Evolutionary conservation across 306 rosid genomes (phyloP), one percentile per base, ranked within the genome.

Genomic region (Lupinus albus): DNA sequence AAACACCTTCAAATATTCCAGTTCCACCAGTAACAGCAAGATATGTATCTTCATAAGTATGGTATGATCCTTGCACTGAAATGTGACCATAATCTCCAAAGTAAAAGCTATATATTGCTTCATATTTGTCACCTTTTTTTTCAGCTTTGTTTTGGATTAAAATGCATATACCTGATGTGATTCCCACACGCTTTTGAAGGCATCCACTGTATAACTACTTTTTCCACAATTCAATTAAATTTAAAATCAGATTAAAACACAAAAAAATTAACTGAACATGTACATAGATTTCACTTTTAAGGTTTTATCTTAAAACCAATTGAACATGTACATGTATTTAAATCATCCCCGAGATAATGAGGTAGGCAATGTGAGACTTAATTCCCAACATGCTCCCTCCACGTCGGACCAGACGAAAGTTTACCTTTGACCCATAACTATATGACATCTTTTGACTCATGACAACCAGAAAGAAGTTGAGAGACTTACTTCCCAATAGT

Each of bases 21-120:
- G 88, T 64, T 7, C 91, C 91, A 38, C 91, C 91, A 2, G 88
- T 86, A 51, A 86, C 82, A 13, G 88, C 85, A 12, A 86, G 76
- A 6, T 66, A 77, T 8, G 84, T 74, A 70, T 84, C 84, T 64
- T 86, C 80, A 16, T 84, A 86, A 18, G 91, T 86, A 42, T 79
- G 47, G 33, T 86, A 86, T 3, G 76, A 46, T 4, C 91, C 88
- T 13, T 86, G 91, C 42, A 86, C 91, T 1, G 88, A 60, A 36
- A 86, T 77, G 70, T 86, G 91, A 47, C 91, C 91, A 67, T 86
- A 86, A 63, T 81, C 86, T 1, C 91, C 91, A 62, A 86, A 84
- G 76, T 86, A 61, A 70, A 81, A 86, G 82, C 91, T 86, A 79
- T 77, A 86, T 4, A 84, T 81, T 0, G 88, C 91, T 9, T 86